phyloP scores from a whole-genome alignment of 2,329 filamentous ascomycete genomes.

The Helotiales sp. region DNA sequence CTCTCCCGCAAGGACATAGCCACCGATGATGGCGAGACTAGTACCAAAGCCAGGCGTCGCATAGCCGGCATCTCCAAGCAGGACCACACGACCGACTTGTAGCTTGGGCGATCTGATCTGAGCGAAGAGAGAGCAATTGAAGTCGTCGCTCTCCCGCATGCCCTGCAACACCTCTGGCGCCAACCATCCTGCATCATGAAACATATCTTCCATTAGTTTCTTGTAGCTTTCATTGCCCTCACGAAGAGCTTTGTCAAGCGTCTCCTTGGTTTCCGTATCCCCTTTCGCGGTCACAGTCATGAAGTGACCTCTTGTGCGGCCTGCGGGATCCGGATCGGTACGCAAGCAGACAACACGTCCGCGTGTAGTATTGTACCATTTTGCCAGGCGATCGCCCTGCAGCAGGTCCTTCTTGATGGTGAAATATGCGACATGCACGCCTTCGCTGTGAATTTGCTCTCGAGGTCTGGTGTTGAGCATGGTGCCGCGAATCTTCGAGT shows the following conservation, averaged over 20 bases:
- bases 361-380: slow-evolving; percentile 38
- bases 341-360: slow-evolving; percentile 43
- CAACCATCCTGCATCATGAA: slow-evolving; percentile 49
- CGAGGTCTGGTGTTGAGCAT: slow-evolving; percentile 23
- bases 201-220: slow-evolving; percentile 43
- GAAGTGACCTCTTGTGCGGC: slow-evolving; percentile 42
- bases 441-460: slow-evolving; percentile 26
- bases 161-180: slow-evolving; percentile 43
- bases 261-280: background rate
- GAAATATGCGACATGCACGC: slow-evolving; percentile 39
- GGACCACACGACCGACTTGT: slow-evolving; percentile 47
- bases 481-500: slow-evolving; percentile 47
- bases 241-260: background rate
- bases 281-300: slow-evolving; percentile 15
- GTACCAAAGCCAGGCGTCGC: slow-evolving; percentile 54
- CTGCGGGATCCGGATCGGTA: slow-evolving; percentile 34
- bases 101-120: slow-evolving; percentile 45
- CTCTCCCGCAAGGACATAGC: slow-evolving; percentile 55
- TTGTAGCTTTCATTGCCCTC: slow-evolving; percentile 30
- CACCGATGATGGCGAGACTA: slow-evolving; percentile 46
- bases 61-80: slow-evolving; percentile 60
- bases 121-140: slow-evolving; percentile 46
- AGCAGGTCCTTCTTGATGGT: slow-evolving; percentile 34
- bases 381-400: slow-evolving; percentile 34
- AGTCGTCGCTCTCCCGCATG: slow-evolving; percentile 42